Evolutionary conservation across 257 asterid species (phyloP).

Genomic region (Solanum chaucha): DNA sequence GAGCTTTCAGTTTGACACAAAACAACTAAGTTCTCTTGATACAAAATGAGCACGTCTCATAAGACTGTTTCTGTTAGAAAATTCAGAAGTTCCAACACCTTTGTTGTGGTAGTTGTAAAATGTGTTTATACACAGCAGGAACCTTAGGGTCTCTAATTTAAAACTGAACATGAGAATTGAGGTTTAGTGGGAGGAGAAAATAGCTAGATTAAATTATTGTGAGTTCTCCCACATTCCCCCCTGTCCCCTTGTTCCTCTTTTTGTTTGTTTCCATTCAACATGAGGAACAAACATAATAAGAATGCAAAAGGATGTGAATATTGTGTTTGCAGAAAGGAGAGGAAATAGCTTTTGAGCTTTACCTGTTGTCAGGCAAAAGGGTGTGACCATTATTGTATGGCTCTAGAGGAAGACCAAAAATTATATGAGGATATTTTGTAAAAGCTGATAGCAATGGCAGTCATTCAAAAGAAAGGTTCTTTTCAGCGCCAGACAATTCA

Average conservation of each 20-base stretch:
- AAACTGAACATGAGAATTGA: neutral
- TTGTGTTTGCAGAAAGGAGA: neutral
- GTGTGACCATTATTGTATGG: neutral
- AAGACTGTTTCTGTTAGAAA: neutral
- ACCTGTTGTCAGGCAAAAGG: neutral
- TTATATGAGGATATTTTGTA: neutral
- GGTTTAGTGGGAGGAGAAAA: neutral
- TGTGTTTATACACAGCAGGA: neutral
- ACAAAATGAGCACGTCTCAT: neutral
- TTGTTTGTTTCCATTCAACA: neutral
- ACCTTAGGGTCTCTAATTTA: neutral
- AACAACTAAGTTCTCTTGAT: neutral
- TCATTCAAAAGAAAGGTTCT: neutral
- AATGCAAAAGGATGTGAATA: neutral
- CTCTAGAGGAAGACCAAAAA: neutral
- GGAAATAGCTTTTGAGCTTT: neutral
- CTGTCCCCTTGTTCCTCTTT: neutral
- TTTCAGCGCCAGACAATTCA: neutral
- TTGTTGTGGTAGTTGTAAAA: neutral
- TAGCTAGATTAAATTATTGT: neutral
- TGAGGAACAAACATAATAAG: neutral
- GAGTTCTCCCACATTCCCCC: neutral
- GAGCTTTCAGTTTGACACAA: neutral
- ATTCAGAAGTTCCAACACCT: neutral
- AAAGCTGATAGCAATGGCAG: neutral